Base-by-base conservation (phyloP, 352 stramenopile species). In the Phytopythium litorale region DNA sequence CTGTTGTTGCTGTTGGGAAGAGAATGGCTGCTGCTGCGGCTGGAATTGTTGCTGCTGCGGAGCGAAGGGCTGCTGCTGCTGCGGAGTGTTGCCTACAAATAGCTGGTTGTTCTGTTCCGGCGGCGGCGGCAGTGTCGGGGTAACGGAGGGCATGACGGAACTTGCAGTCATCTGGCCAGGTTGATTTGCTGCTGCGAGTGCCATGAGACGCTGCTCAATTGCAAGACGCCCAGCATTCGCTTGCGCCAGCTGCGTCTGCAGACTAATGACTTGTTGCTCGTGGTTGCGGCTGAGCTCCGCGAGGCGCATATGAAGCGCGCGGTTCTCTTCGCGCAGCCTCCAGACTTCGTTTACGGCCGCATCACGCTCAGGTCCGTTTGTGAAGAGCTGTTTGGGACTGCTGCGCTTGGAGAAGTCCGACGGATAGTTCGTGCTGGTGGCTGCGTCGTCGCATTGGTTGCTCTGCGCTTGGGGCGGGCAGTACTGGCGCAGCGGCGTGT, bases 301-400 rank as follows among this genome's bases (percentile, higher is more conserved):
- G 6, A 56, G 23, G 35, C 18, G 57, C 19, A n/a, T 7, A 30
- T 38, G 42, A 9, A 50, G 55, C 35, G 19, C 45, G 11, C 23
- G 30, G 32, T 59, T 58, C 56, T 60, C 60, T 48, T 67, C 62
- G 9, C 30, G 62, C 46, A 62, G 42, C 23, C 30, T 46, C 51
- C 37, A 33, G 32, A 62, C 30, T 28, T 21, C 45, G 21, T 38
- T 59, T 4, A 6, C 28, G 19, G n/a, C 23, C 32, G 8, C 38
- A 3, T 42, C 28, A 12, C 40, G 25, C 16, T 60, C 37, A 2
- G 37, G 55, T 4, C 28, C 42, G 42, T 28, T 37, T 8, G 2
- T 12, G 30, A 60, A 42, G 55, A 42, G 25, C 16, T 23, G 38
- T 15, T 33, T 51, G 16, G 18, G 16, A 19, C 30, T 19, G 13